A percentile compares a stretch with the other conserved stretches of the same genome.
These are phyloP conservation scores for Exserohilum rostratum DNA, from an alignment of 2,329 filamentous ascomycete genomes.

Conservation along the genomic window DNA sequence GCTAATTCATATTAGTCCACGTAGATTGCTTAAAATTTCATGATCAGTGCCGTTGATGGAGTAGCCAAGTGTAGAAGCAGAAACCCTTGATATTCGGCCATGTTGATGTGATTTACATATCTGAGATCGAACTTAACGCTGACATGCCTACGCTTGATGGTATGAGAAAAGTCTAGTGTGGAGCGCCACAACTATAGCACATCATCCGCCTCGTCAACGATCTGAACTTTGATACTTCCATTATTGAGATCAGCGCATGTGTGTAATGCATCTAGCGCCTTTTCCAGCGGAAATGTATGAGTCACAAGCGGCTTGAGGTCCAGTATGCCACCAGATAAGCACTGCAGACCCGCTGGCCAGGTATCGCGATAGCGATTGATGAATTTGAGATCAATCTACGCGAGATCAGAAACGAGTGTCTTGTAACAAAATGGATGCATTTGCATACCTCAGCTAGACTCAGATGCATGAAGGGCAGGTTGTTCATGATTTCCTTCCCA, in stretches of 20 bases:
- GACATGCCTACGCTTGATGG: not conserved
- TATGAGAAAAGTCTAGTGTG: not conserved
- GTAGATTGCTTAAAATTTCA: too few relatives aligned
- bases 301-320: slow-evolving; percentile 68
- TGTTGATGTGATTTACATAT: too few relatives aligned
- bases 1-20: too few relatives aligned
- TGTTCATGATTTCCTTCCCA: slow-evolving; percentile 66
- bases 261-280: slow-evolving; percentile 64
- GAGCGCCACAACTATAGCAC: slow-evolving; percentile 19
- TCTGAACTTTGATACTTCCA: slow-evolving; percentile 66
- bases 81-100: too few relatives aligned
- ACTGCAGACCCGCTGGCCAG: slow-evolving; percentile 70
- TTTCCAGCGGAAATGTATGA: slow-evolving; percentile 67
- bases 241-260: slow-evolving; percentile 59
- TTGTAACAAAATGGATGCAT: not conserved
- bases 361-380: slow-evolving; percentile 74
- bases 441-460: slow-evolving; percentile 62
- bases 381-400: slow-evolving; percentile 69
- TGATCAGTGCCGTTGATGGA: too few relatives aligned
- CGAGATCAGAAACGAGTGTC: not conserved
- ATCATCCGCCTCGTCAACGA: slow-evolving; percentile 56
- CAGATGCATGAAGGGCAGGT: slow-evolving; percentile 70
- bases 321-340: slow-evolving; percentile 64
- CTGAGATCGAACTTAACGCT: not conserved
- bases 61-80: too few relatives aligned